Evolutionary conservation across 345 rosid genomes (phyloP).

Genomic region (Citrus medica): DNA sequence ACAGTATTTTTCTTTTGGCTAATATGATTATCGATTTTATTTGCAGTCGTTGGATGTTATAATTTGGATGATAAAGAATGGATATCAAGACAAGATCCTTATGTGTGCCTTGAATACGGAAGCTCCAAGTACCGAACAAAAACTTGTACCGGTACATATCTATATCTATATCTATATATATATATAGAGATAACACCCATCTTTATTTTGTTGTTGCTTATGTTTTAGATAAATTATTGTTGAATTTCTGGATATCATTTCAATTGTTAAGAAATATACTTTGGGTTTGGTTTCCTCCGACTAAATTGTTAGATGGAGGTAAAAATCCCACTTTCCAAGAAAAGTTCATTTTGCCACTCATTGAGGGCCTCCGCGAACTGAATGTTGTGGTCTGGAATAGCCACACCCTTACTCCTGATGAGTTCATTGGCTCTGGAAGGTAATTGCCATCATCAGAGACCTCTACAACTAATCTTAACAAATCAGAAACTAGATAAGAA

Average conservation of each 20-base stretch:
- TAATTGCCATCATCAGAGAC: background rate
- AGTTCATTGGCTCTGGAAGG: constrained; percentile 50
- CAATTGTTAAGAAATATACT: background rate
- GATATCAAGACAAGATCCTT: constrained; percentile 58
- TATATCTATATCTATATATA: background rate
- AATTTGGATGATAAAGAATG: constrained; percentile 53
- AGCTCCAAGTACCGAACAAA: constrained; percentile 37
- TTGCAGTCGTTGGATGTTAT: constrained; percentile 40
- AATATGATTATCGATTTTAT: background rate
- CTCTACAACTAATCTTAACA: background rate
- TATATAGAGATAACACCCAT: too few relatives aligned
- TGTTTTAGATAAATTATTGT: too few relatives aligned
- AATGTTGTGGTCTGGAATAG: constrained; percentile 43
- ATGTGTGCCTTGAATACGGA: constrained; percentile 44
- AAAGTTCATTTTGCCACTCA: constrained; percentile 40
- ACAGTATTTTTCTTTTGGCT: background rate
- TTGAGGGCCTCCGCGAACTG: constrained; percentile 51
- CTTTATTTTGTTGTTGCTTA: too few relatives aligned
- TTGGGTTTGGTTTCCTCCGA: background rate
- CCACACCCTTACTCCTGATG: constrained; percentile 42
- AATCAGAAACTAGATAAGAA: background rate
- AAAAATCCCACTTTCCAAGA: constrained; percentile 53
- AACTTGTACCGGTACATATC: constrained; percentile 43
- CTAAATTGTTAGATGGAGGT: constrained; percentile 35
- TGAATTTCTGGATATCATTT: too few relatives aligned